A percentile compares a stretch with the other conserved stretches of the same genome.
Conservation (phyloP, 768 basidiomycete species). For the Rubroboletus pulcherrimus region DNA sequence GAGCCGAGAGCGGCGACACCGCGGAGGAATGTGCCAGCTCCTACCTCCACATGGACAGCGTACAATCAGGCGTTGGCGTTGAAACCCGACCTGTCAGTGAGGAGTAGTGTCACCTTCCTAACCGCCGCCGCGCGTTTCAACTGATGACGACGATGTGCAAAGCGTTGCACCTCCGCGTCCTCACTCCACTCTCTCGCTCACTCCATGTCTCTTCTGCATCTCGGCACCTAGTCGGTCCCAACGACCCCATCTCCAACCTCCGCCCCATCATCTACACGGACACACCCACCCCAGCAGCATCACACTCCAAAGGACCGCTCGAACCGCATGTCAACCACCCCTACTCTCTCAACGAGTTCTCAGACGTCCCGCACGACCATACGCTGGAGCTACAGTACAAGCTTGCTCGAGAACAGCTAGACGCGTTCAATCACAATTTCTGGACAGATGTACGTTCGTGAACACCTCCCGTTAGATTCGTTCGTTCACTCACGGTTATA, state of each 20-base stretch:
- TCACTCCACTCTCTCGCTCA: constrained; percentile 5
- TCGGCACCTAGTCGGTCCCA: constrained; percentile 57
- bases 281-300: constrained; percentile 35
- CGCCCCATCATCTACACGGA: constrained; percentile 77
- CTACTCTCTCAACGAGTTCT: constrained; percentile 76
- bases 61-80: too few relatives aligned
- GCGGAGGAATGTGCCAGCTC: too few relatives aligned
- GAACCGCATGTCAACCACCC: constrained; percentile 47
- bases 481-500: constrained; percentile 1
- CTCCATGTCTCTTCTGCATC: constrained; percentile 25
- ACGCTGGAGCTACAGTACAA: constrained; percentile 65
- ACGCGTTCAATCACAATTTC: constrained; percentile 72
- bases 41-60: too few relatives aligned
- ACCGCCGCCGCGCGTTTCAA: not conserved
- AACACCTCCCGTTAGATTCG: not conserved
- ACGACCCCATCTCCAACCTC: constrained; percentile 75
- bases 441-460: constrained; percentile 69
- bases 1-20: too few relatives aligned
- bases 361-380: constrained; percentile 31
- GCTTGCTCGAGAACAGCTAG: constrained; percentile 65
- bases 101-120: not conserved
- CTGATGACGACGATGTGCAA: not conserved
- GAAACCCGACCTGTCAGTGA: not conserved
- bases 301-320: constrained; percentile 24
- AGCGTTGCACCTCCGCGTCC: not conserved